Percentiles rank a stretch among this genome's conserved stretches.
phyloP scores from a whole-genome alignment of 192 early-diverging fungal species.

The Coemansia guatemalensis region DNA sequence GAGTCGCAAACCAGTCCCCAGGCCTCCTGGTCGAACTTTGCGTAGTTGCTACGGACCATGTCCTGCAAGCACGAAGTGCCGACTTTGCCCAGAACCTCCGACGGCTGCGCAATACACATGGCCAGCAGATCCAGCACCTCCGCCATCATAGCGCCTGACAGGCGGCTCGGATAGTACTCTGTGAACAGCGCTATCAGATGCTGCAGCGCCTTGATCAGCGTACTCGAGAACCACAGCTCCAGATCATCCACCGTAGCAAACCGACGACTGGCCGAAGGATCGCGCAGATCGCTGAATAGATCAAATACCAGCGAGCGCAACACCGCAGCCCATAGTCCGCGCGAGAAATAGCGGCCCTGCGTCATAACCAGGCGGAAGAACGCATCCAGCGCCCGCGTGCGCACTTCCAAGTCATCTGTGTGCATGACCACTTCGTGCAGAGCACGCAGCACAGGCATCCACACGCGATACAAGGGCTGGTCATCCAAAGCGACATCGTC shows the following conservation, averaged over 20 bases:
- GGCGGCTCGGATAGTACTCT: constrained; percentile 65
- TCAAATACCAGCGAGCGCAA: constrained; percentile 84
- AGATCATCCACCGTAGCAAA: constrained; percentile 83
- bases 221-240: constrained; percentile 91
- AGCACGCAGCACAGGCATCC: constrained; percentile 88
- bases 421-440: constrained; percentile 90
- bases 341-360: constrained; percentile 72
- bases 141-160: constrained; percentile 70
- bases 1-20: constrained; percentile 74
- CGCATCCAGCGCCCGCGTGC: constrained; percentile 79
- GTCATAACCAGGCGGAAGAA: constrained; percentile 82
- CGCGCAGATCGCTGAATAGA: constrained; percentile 84
- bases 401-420: constrained; percentile 86
- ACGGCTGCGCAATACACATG: constrained; percentile 90
- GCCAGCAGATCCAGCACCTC: constrained; percentile 77
- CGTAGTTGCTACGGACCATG: constrained; percentile 76
- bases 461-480: constrained; percentile 67
- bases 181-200: constrained; percentile 85
- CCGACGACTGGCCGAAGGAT: constrained; percentile 53
- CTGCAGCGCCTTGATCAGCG: constrained; percentile 88
- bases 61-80: constrained; percentile 91
- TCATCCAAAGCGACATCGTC: constrained; percentile 45
- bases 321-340: constrained; percentile 79
- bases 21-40: constrained; percentile 64
- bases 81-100: constrained; percentile 85